Base-by-base conservation (phyloP, 805 yeast genomes). In the Yarrowia sp. region DNA sequence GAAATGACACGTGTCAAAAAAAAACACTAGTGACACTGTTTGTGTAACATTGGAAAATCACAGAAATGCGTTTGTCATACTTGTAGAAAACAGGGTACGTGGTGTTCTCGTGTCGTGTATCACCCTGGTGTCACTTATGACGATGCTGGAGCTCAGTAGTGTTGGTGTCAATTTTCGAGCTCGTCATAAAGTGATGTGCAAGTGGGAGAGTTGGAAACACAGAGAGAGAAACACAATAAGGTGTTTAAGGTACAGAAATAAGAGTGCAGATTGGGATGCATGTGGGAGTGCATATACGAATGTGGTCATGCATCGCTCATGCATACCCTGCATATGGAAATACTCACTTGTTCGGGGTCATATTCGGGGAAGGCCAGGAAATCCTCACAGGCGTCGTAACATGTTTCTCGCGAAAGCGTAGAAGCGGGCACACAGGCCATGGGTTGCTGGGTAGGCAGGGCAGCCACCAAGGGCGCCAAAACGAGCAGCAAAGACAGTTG, bases 291-390 rank as follows among this genome's bases (percentile, higher is more conserved):
- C 32, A 26, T 3, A 26, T 26, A 26, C 32, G 32, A 26, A 26
- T 26, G 32, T 5, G 32, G 7, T 26, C 32, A 5, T 26, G 32
- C 32, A 26, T 26, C 7, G 2, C 4, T 26, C 32, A 26, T 26
- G 32, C 32, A 26, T 26, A 5, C 32, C 32, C 32, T 50, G 55
- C 55, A 50, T 48, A 14, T 26, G 11, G 53, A 32, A 14, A 48
- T 38, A 53, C 58, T 53, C 43, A 53, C 58, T 14, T 38, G 4
- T 12, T 53, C 58, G 14, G 56, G 32, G 15, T 22, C 8, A 15
- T 26, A 26, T 3, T 14, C 58, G 8, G 5, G 26, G 15, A 5
- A 11, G 43, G 15, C 7, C 41, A 50, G 5, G 11, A 53, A 53
- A 9, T 53, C 58, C 3, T 38, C 43, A 11, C 58, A 53, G 26